Evolutionary conservation across 2,329 filamentous ascomycete genomes (phyloP).

Genomic region (Diplocarpon rosae): DNA sequence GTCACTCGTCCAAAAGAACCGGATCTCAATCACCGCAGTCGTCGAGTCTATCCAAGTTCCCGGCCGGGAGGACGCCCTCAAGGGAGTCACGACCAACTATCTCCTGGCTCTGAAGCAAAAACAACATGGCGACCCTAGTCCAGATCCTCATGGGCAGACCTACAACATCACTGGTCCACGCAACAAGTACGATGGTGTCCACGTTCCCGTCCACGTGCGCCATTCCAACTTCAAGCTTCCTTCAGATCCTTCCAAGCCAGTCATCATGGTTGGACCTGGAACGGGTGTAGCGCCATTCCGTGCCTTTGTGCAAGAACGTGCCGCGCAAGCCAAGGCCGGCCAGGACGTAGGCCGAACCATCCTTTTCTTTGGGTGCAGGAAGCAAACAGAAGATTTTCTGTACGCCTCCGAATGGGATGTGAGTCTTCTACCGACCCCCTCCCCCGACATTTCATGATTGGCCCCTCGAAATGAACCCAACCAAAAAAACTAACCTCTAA

Average conservation of each 20-base stretch:
- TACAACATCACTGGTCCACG: slow-evolving; percentile 83
- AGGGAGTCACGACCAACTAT: slow-evolving; percentile 95
- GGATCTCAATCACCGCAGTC: slow-evolving; percentile 89
- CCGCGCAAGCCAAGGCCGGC: slow-evolving; percentile 68
- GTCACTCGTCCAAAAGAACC: slow-evolving; percentile 84
- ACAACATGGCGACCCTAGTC: slow-evolving; percentile 77
- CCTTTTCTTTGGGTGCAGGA: slow-evolving; percentile 93
- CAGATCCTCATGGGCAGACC: slow-evolving; percentile 71
- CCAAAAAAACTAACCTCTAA: background rate
- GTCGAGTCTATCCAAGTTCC: slow-evolving; percentile 76
- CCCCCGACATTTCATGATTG: background rate
- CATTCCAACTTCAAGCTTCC: slow-evolving; percentile 99
- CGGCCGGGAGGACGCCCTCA: slow-evolving; percentile 66
- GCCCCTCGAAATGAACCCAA: background rate
- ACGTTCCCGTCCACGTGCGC: slow-evolving; percentile 88
- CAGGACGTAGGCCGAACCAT: slow-evolving; percentile 77
- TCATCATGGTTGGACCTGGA: slow-evolving; percentile 93
- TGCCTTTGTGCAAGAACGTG: slow-evolving; percentile 88
- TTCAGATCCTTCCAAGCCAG: slow-evolving; percentile 82
- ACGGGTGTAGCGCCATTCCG: slow-evolving; percentile 96
- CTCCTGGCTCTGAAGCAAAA: slow-evolving; percentile 91
- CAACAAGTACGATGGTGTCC: slow-evolving; percentile 94
- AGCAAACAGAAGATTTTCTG: slow-evolving; percentile 77
- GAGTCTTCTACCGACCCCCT: slow-evolving; percentile 32
- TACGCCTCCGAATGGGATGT: slow-evolving; percentile 91